These are phyloP conservation scores for Diaporthe humulicola DNA, from an alignment of 2,329 filamentous ascomycete genomes.

Conservation along the genomic window DNA sequence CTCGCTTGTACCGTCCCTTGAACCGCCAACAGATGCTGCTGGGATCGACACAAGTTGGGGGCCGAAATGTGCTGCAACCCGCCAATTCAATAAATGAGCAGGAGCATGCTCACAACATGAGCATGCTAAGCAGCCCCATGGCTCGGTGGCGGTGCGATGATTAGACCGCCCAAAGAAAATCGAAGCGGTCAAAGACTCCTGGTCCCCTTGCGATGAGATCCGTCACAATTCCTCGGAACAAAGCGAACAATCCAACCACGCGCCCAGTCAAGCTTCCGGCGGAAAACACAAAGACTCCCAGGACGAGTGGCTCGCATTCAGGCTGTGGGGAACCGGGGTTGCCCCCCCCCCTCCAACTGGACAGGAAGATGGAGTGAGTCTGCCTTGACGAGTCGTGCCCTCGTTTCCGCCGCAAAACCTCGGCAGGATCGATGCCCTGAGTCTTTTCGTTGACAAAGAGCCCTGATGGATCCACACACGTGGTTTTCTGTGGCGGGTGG, in stretches of 20 bases:
- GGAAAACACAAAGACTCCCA: not conserved
- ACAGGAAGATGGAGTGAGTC: not conserved
- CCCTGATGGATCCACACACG: not conserved
- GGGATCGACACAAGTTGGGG: not conserved
- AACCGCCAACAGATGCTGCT: not conserved
- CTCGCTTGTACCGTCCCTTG: not conserved
- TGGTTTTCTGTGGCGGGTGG: not conserved
- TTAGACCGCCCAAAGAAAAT: not conserved
- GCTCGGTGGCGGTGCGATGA: not conserved
- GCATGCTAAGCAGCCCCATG: not conserved
- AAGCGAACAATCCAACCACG: not conserved
- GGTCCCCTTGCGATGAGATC: not conserved
- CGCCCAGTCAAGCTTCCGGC: not conserved
- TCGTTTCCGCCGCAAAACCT: not conserved
- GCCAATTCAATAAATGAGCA: slow-evolving; percentile 16
- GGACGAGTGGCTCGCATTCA: not conserved
- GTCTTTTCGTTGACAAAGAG: not conserved
- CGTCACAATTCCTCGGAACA: not conserved
- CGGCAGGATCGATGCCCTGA: not conserved
- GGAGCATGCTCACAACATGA: not conserved
- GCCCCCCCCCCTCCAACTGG: not conserved
- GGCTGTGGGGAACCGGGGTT: slow-evolving; percentile 12
- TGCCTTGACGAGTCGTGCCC: not conserved
- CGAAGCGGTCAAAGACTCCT: slow-evolving; percentile 2
- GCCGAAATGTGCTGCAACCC: not conserved